A percentile compares a stretch with the other conserved stretches of the same genome.
Conservation (phyloP, 2,329 filamentous ascomycete species). For the Alternaria hordeiaustralica region DNA sequence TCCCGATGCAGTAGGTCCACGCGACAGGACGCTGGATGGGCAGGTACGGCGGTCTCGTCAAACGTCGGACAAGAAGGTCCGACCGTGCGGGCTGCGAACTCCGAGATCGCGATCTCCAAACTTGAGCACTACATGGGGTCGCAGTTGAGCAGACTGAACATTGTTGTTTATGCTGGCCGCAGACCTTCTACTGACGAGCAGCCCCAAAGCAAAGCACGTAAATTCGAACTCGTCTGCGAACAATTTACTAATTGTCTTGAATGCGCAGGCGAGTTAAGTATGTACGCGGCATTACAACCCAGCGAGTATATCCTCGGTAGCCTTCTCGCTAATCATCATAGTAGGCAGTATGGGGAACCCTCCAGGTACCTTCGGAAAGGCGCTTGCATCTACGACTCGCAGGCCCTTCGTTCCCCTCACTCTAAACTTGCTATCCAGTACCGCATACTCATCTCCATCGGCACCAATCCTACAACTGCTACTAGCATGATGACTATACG, state of each 20-base stretch:
- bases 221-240: neutral
- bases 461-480: neutral
- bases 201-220: neutral
- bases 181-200: neutral
- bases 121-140: neutral
- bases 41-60: neutral
- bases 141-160: neutral
- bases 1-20: conserved; percentile 1
- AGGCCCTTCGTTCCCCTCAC: neutral
- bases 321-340: neutral
- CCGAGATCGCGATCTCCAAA: neutral
- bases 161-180: neutral
- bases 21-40: neutral
- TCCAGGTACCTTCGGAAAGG: neutral
- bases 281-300: neutral
- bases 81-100: neutral
- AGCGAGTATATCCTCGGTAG: neutral
- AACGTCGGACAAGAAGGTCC: conserved; percentile 1
- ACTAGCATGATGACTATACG: neutral
- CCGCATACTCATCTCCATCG: neutral
- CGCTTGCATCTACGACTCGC: neutral
- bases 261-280: neutral
- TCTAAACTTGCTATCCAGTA: neutral
- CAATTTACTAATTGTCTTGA: neutral
- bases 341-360: neutral